A percentile compares a stretch with the other conserved stretches of the same genome.
phyloP scores from a whole-genome alignment of 306 rosid species.

The Begonia masoniana region DNA sequence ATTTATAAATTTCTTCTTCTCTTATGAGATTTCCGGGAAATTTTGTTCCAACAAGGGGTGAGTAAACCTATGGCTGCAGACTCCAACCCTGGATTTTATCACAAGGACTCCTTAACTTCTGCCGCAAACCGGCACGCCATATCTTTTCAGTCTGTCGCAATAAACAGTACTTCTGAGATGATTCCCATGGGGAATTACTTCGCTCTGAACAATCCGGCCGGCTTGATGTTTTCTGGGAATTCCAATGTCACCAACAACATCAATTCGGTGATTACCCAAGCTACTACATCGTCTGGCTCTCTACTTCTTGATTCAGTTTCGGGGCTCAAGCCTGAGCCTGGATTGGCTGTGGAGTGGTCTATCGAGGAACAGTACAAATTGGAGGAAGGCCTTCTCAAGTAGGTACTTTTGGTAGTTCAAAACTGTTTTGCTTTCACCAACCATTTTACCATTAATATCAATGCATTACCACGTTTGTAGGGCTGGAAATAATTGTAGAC shows the following conservation, averaged over 20 bases:
- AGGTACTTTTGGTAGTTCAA: slow-evolving; percentile 18
- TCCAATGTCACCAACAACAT: slow-evolving; percentile 35
- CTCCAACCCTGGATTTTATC: slow-evolving; percentile 65
- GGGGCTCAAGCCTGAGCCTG: slow-evolving; percentile 83
- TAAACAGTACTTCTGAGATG: slow-evolving; percentile 66
- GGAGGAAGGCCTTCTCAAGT: slow-evolving; percentile 78
- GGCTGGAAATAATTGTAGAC: no score
- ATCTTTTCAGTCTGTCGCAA: slow-evolving; percentile 73
- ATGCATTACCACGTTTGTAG: no score
- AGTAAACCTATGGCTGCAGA: slow-evolving; percentile 48
- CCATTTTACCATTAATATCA: neutral
- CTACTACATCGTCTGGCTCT: slow-evolving; percentile 42
- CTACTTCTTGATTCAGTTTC: slow-evolving; percentile 75
- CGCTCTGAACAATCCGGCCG: slow-evolving; percentile 33
- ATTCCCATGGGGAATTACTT: slow-evolving; percentile 64
- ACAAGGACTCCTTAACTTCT: slow-evolving; percentile 37
- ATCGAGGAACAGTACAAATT: slow-evolving; percentile 75
- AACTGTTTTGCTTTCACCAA: neutral
- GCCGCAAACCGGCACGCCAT: slow-evolving; percentile 62
- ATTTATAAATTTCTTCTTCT: no score
- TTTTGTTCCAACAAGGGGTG: slow-evolving; percentile 3
- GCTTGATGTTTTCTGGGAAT: slow-evolving; percentile 55
- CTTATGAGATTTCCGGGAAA: slow-evolving; percentile 13
- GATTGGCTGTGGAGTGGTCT: slow-evolving; percentile 96
- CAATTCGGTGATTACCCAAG: slow-evolving; percentile 48